Evolutionary conservation across 75 land plant species (phyloP).

Genomic region (Azolla pinnata): DNA sequence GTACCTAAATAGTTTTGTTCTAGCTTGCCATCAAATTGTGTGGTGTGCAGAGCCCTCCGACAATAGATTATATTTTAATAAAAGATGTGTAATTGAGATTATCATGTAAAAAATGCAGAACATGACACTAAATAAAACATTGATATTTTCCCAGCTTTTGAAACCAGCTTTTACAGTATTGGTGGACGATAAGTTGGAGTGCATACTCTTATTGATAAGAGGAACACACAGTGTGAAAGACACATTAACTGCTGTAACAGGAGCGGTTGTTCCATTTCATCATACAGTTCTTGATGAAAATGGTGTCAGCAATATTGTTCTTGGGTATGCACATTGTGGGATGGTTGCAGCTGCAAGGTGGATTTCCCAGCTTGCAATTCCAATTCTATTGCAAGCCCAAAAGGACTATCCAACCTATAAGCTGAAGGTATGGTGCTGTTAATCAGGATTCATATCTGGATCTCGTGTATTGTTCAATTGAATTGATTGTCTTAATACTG

Average conservation of each 20-base stretch:
- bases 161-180: constrained; percentile 89
- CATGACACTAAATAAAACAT: no score
- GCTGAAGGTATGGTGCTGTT: constrained; percentile 79
- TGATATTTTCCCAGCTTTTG: constrained; percentile 46
- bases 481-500: no score
- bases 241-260: constrained; percentile 93
- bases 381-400: constrained; percentile 54
- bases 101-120: neutral
- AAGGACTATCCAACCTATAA: constrained; percentile 54
- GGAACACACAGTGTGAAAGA: constrained; percentile 96
- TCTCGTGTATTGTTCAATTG: no score
- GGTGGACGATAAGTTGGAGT: constrained; percentile 47
- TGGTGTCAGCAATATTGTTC: constrained; percentile 72
- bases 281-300: constrained; percentile 75
- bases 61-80: no score
- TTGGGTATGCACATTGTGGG: constrained; percentile 98
- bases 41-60: no score
- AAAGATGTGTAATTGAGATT: no score
- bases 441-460: no score
- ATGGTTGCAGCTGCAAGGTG: constrained; percentile 99
- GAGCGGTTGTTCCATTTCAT: constrained; percentile 92
- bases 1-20: no score
- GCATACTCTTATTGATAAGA: constrained; percentile 68
- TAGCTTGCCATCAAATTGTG: no score
- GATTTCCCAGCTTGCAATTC: constrained; percentile 75